Base-by-base conservation (phyloP, 2,329 filamentous ascomycete genomes). In the Colletotrichum simmondsii region DNA sequence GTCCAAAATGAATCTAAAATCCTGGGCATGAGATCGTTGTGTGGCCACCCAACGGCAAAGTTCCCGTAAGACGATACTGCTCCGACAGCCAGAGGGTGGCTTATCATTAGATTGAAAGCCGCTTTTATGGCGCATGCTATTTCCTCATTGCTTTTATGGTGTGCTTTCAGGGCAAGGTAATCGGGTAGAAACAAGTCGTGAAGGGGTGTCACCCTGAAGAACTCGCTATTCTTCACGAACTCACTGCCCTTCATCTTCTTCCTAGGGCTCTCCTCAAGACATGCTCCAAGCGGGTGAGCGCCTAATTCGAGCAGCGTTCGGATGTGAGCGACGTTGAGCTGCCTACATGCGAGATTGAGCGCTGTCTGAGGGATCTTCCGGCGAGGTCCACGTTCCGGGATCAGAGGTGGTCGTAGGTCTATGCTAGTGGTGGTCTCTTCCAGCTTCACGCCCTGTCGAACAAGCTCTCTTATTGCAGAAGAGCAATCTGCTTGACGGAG, bases 131-230 rank as follows among this genome's bases (percentile, higher is more conserved):
- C 42, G 42, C 16, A 22, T n/a, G 4, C 42, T n/a, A n/a, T 10
- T 10, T 22, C 42, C 19, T 22, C 42, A 10, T n/a, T 19, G 42
- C 42, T 49, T 8, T 4, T 58, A 19, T 19, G 6, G 5, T 19
- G 37, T 14, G 12, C 28, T 22, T 16, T 14, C n/a, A 6, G 4
- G 11, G 16, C 5, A 5, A 58, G 37, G 6, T 68, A 24, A 14
- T 56, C 65, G 2, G 65, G 59, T 19, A 69, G 59, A 53, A 69
- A 69, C n/a, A 69, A 35, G 14, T 68, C 59, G 32, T 72, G 70
- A 30, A 69, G 53, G n/a, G 70, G 65, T 19, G 70, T 63, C 2
- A 26, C 35, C 53, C 28, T 54, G 30, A 8, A 59, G 58, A 46
- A 53, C 11, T 68, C 65, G 1, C 64, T 58, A 5, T 46, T 16